A percentile compares a stretch with the other conserved stretches of the same genome.
Conservation (phyloP, 2,329 filamentous ascomycete species). For the Coleophoma eucalyptorum region DNA sequence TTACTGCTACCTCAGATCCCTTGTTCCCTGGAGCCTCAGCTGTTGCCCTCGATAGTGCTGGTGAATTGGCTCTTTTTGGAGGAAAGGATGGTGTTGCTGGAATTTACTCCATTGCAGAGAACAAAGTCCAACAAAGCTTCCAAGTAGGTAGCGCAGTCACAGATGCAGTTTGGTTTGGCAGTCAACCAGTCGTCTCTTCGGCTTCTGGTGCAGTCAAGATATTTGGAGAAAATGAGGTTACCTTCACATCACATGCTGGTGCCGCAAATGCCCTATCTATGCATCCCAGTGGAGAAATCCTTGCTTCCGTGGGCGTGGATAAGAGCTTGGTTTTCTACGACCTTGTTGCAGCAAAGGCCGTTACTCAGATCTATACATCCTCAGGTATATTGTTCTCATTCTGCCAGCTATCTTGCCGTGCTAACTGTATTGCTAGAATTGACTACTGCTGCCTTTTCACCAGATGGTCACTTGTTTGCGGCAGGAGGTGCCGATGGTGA, state of each 20-base stretch:
- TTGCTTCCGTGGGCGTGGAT: slow-evolving; percentile 85
- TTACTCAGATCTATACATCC: slow-evolving; percentile 77
- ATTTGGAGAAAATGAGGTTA: slow-evolving; percentile 63
- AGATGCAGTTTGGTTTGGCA: slow-evolving; percentile 46
- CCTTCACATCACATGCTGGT: slow-evolving; percentile 79
- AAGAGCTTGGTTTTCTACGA: slow-evolving; percentile 94
- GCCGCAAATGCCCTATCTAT: slow-evolving; percentile 72
- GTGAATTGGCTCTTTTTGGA: slow-evolving; percentile 58
- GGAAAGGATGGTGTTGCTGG: slow-evolving; percentile 62
- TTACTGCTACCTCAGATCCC: slow-evolving; percentile 48
- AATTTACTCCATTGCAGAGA: slow-evolving; percentile 74
- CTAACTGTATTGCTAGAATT: slow-evolving; percentile 22
- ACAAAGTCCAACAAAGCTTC: slow-evolving; percentile 54
- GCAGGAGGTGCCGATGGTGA: slow-evolving; percentile 76
- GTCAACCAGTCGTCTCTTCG: slow-evolving; percentile 24
- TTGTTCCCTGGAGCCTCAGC: slow-evolving; percentile 55
- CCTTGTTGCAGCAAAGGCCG: slow-evolving; percentile 59
- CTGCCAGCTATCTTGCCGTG: not conserved
- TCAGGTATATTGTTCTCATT: slow-evolving; percentile 55
- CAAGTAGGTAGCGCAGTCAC: slow-evolving; percentile 47
- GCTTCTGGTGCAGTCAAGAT: slow-evolving; percentile 65
- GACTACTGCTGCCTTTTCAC: slow-evolving; percentile 82
- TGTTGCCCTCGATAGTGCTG: slow-evolving; percentile 53
- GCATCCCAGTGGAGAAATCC: slow-evolving; percentile 77
- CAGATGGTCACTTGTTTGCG: slow-evolving; percentile 91